Evolutionary conservation across 257 asterid species (phyloP), one percentile per base, ranked within the genome.

Genomic region (Salvia splendens): DNA sequence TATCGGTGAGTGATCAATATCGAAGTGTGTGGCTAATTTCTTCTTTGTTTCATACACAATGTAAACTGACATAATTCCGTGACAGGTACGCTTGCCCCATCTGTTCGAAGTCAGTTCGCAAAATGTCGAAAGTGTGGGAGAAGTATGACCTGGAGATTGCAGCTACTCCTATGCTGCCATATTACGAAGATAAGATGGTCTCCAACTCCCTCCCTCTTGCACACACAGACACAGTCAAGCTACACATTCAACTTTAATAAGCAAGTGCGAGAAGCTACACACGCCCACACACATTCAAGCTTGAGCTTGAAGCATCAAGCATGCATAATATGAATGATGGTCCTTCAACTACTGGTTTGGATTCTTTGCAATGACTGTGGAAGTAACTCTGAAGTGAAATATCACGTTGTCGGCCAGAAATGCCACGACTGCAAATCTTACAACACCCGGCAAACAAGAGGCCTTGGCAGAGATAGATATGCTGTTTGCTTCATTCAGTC

Each of bases 51-150:
- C 24, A 16, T 24, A 12, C 16, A 54, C 6, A 8, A 16, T 1
- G 15, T 15, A 51, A 35, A 53, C 32, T 50, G 50, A 16, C 64
- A 36, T 5, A 17, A 6, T 15, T 24, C 14, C 38, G 14, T 50
- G 43, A 58, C 78, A 91, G 97, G 66, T 91, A 78, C 62, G 82
- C 89, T 43, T 91, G 97, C 80, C 95, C 97, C 2, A 80, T 91
- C 28, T 91, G 96, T 78, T 85, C 89, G 32, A 91, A 88, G 76
- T 88, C 96, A 0, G 91, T 88, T 16, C 83, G 95, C 51, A 91
- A 88, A 64, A 86, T 91, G 96, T 91, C 96, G 5, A 81, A 85
- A 69, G 87, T 83, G 57, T 91, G 97, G 96, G 96, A 88, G 86
- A 82, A 77, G 72, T 81, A 76, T 64, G 97, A 91, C 81, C 5